phyloP scores from a whole-genome alignment of 805 yeast genomes.

The Spathaspora girioi region DNA sequence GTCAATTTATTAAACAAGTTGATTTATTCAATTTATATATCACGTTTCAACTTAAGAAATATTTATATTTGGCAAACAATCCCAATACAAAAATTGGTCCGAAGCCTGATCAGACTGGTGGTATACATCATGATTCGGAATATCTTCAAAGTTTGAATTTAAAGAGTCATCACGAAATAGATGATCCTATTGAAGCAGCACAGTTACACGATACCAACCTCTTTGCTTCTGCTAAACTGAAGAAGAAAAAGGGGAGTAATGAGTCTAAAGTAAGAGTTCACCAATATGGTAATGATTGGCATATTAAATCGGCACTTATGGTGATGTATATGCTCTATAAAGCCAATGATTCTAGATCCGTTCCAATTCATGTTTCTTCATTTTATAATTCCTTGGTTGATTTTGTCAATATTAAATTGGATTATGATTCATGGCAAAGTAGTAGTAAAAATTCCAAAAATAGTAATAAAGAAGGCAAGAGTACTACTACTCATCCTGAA shows the following conservation, averaged over 20 bases:
- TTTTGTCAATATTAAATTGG: slow-evolving; percentile 69
- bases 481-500: slow-evolving; percentile 18
- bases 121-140: slow-evolving; percentile 13
- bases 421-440: slow-evolving; percentile 82
- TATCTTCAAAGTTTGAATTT: slow-evolving; percentile 18
- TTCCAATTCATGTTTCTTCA: slow-evolving; percentile 28
- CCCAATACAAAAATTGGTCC: slow-evolving; percentile 7
- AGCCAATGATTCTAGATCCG: slow-evolving; percentile 43
- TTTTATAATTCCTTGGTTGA: slow-evolving; percentile 85
- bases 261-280: slow-evolving; percentile 43
- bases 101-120: not conserved
- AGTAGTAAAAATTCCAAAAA: slow-evolving; percentile 11
- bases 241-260: slow-evolving; percentile 9
- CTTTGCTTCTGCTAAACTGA: slow-evolving; percentile 9
- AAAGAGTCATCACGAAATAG: slow-evolving; percentile 10
- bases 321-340: slow-evolving; percentile 52
- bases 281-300: slow-evolving; percentile 82
- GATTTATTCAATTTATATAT: slow-evolving; percentile 73
- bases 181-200: slow-evolving; percentile 2
- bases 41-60: slow-evolving; percentile 66
- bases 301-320: slow-evolving; percentile 61
- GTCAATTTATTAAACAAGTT: slow-evolving; percentile 49
- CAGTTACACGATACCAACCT: not conserved
- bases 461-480: not conserved
- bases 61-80: slow-evolving; percentile 38